Evolutionary conservation across 352 stramenopile species (phyloP).

Genomic region (Pythium rishiriense): DNA sequence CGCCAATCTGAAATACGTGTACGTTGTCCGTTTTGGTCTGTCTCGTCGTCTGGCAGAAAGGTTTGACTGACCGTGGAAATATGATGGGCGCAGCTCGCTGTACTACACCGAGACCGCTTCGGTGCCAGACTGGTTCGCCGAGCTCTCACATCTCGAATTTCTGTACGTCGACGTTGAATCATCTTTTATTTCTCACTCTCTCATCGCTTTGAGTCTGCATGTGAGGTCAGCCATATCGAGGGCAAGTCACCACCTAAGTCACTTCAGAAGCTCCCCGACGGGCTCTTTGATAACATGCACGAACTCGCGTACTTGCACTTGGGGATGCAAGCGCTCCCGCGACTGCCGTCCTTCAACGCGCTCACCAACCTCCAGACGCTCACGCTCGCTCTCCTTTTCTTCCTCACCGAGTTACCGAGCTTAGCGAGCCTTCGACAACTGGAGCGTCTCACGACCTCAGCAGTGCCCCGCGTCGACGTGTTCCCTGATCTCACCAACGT

Average conservation of each 20-base stretch:
- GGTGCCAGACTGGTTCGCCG: constrained; percentile 38
- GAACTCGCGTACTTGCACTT: neutral
- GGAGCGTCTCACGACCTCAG: constrained; percentile 28
- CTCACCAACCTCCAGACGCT: neutral
- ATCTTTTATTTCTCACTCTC: no score
- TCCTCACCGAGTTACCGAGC: neutral
- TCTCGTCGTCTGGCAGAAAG: no score
- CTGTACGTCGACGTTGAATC: no score
- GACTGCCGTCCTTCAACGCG: neutral
- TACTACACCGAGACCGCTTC: constrained; percentile 40
- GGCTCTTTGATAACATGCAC: neutral
- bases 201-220: neutral
- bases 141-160: constrained; percentile 37
- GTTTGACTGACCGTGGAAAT: no score
- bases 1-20: constrained; percentile 35
- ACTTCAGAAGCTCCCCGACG: neutral
- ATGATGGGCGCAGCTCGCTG: constrained; percentile 30
- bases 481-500: constrained; percentile 30
- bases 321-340: neutral
- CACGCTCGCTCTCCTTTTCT: neutral
- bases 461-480: constrained; percentile 15
- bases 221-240: neutral
- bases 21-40: constrained; percentile 2
- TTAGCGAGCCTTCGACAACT: constrained; percentile 28
- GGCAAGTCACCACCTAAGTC: neutral